Base-by-base conservation (phyloP, 2,329 filamentous ascomycete genomes). In the Bipolaris oryzae region DNA sequence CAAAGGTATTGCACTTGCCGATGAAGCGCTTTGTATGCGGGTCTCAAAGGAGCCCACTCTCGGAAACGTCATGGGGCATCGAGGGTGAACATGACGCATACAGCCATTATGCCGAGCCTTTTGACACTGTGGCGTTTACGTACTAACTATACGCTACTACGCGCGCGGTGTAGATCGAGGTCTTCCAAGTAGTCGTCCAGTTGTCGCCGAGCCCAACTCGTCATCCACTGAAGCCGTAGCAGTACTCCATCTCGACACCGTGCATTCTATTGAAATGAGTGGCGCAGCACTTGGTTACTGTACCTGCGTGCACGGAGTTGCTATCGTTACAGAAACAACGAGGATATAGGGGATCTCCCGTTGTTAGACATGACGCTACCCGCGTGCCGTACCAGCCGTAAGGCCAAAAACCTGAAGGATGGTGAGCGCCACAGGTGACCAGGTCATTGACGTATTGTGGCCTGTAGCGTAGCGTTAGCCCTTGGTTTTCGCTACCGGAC, bases 391-490 rank as follows among this genome's bases (percentile, higher is more conserved):
- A 50, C 55, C 51, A 64, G 55, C 61, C 42, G 62, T 64, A 34
- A 71, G 50, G 21, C 66, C 64, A 49, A 72, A 70, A 25, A 64
- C 60, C 45, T 72, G 59, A 38, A 72, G 60, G 31, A 73, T 61
- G 5, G 66, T 67, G 9, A 74, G 66, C 33, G 69, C 62, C 37
- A 72, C 62, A 5, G 71, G 68, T 23, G 63, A 54, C 67, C 69
- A 74, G 45, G 64, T 71, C 69, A 72, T 72, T 64, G 70, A 70
- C 43, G 64, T 66, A 48, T 73, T 70, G 60, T 74, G 71, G 15
- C 65, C 71, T 73, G 51, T 20, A 13, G 37, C 50, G 41, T 41
- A 25, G 50, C 50, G 52, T 67, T 60, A 68, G 60, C 44, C 37
- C 42, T 45, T 43, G 34, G 48, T 59, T 52, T 33, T 34, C 46